Base-by-base conservation (phyloP, 2,329 filamentous ascomycete species). In the Aphanoascus verrucosus region DNA sequence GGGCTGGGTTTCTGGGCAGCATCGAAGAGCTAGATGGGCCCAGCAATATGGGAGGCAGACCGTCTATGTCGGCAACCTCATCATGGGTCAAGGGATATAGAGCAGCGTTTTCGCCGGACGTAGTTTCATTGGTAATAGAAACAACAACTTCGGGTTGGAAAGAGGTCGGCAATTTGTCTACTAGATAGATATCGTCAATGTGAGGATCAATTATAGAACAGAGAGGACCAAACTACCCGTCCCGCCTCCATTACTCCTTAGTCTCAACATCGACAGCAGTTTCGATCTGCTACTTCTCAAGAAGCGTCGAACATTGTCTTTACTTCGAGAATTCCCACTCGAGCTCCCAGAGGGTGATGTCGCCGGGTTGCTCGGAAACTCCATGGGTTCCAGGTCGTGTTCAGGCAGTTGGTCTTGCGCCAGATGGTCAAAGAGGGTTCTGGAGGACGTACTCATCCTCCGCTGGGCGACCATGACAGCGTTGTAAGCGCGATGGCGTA, bases 281-380 rank as follows among this genome's bases (percentile, higher is more conserved):
- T 63, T 69, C 9, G 68, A 69, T 37, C 69, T 64, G 53, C 65
- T 68, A 43, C 63, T 62, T 17, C 62, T 65, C n/a, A 71, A 52
- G 31, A 64, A 63, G 20, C 56, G 53, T 38, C 61, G 65, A 7
- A 71, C 60, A 28, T 61, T 62, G 45, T 63, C 61, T 45, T 57
- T 64, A 20, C 56, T 14, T 48, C 50, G 8, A 53, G 49, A 45
- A 54, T 23, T 47, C 15, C 45, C 37, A n/a, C 28, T 41, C 11
- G 41, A 49, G 54, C 32, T 56, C 32, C 47, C 64, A 60, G 15
- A 63, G 60, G 64, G 64, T 8, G 65, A 66, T 35, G 62, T 53
- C 11, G 55, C 55, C 5, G 62, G 65, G 9, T 56, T 57, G 31
- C 58, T 58, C 15, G 56, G 53, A 20, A 56, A 57, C 23, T 53